phyloP scores from a whole-genome alignment of 495 filamentous ascomycete species.

The Xylaria grammica region DNA sequence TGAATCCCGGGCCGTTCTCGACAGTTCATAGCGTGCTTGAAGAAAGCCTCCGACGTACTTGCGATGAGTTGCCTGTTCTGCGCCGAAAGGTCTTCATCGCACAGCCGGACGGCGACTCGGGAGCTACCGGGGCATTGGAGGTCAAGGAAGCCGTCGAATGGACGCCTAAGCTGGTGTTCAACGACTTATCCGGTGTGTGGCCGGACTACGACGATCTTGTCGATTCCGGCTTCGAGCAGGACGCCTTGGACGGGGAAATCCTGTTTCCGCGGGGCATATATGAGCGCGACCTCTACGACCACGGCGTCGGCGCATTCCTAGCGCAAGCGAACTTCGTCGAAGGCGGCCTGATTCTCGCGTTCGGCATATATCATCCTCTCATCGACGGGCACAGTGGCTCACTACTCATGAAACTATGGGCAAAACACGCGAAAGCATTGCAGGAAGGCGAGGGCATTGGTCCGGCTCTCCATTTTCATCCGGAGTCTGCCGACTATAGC shows the following conservation, averaged over 20 bases:
- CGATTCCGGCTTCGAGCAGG: slow-evolving; percentile 6
- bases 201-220: slow-evolving; percentile 11
- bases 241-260: neutral
- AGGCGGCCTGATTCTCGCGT: slow-evolving; percentile 20
- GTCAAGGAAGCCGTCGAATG: neutral
- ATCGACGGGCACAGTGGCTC: slow-evolving; percentile 3
- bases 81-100: neutral
- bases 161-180: neutral
- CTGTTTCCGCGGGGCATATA: neutral
- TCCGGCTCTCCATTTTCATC: neutral
- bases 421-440: neutral
- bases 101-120: neutral
- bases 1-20: neutral
- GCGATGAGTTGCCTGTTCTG: slow-evolving; percentile 1
- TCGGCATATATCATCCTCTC: slow-evolving; percentile 1
- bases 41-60: slow-evolving; percentile 8
- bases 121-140: neutral
- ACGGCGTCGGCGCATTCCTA: neutral
- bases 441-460: neutral
- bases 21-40: neutral
- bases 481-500: neutral
- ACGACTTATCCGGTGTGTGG: neutral
- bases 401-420: slow-evolving; percentile 3
- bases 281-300: neutral
- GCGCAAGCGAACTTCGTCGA: slow-evolving; percentile 23